phyloP scores from a whole-genome alignment of 306 rosid species.

The Hippophae rhamnoides region DNA sequence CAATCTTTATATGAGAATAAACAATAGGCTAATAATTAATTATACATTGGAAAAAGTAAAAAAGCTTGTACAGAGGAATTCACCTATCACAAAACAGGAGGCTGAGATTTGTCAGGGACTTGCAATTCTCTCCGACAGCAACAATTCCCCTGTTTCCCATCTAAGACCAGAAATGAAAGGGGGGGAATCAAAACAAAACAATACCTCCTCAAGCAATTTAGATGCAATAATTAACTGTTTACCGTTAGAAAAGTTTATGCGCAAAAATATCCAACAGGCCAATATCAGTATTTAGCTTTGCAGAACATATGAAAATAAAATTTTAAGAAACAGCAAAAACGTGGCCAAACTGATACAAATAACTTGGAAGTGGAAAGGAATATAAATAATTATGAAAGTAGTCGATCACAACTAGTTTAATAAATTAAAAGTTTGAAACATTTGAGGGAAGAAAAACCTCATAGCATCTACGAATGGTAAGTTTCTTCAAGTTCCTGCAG shows the following conservation, averaged over 20 bases:
- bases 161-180: slow-evolving; percentile 26
- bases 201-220: neutral
- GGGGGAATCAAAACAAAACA: neutral
- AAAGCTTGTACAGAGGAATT: slow-evolving; percentile 12
- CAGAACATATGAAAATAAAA: neutral
- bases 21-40: neutral
- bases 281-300: neutral
- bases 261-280: neutral
- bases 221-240: neutral
- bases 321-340: neutral
- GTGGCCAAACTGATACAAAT: too few relatives aligned
- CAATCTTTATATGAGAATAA: too few relatives aligned
- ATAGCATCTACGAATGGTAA: slow-evolving; percentile 84
- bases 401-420: too few relatives aligned
- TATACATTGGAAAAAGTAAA: neutral
- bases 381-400: too few relatives aligned
- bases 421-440: too few relatives aligned
- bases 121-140: slow-evolving; percentile 76
- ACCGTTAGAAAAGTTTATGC: neutral
- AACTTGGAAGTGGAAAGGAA: too few relatives aligned
- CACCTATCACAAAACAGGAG: slow-evolving; percentile 92
- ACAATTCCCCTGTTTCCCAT: slow-evolving; percentile 69
- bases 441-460: slow-evolving; percentile 40
- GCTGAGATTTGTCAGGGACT: slow-evolving; percentile 71
- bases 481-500: slow-evolving; percentile 77